Base-by-base conservation (phyloP, 1,284 basidiomycete genomes). In the Microstroma glucosiphilum region DNA sequence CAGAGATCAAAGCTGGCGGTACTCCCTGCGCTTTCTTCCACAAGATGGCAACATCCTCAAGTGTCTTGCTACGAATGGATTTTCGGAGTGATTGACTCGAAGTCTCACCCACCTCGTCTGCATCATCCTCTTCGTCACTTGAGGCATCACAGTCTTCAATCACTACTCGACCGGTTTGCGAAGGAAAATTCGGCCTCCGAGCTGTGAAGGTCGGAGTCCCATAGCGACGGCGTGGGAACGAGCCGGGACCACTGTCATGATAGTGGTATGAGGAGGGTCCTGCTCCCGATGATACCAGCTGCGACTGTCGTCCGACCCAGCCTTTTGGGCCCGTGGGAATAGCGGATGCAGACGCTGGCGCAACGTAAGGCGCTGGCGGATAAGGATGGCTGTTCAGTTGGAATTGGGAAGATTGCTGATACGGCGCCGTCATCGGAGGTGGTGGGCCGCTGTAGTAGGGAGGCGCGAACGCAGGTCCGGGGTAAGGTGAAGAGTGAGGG, bases 121-220 rank as follows among this genome's bases (percentile, higher is more conserved):
- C 21, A 13, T 54, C 51, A 6, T 54, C 17, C 13, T 54, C 51
- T 25, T 54, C 51, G 3, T 54, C 51, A 21, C 51, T 54, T 2
- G 21, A 23, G 8, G 19, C 51, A 25, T 54, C 51, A 25, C n/a
- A 21, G 51, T 54, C 51, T 25, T 48, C 43, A 21, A 54, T 54
- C 6, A 54, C 21, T 6, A 54, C 19, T 37, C 30, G 30, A 9
- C 9, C 9, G 30, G 30, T 9, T 37, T 37, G 30, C 30, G 30
- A 37, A 4, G 30, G 30, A 9, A 37, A 37, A 3, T 37, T 37
- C 30, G 3, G 30, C 30, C 30, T 37, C 30, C 30, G 30, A 37
- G 30, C 9, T 9, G 30, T 3, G 25, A 25, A 23, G 8, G 51
- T 54, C 19, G 21, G 26, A 23, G 51, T 25, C 4, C 25, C 13